Conservation (phyloP, 2,329 filamentous ascomycete genomes). For the Fusarium hostae region DNA sequence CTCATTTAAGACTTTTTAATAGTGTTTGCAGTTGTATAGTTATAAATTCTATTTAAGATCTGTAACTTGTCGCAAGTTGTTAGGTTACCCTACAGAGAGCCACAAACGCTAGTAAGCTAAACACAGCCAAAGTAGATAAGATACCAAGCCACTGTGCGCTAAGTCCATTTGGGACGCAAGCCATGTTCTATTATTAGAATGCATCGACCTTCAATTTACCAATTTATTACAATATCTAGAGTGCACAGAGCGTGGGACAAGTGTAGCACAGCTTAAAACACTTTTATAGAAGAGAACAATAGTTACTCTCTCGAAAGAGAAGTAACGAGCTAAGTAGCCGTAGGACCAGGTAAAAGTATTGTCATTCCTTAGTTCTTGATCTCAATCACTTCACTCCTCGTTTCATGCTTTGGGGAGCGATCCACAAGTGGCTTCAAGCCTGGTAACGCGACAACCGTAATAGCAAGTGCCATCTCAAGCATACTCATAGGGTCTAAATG, state of each 20-base stretch:
- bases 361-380: conserved; percentile 14
- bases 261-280: not conserved
- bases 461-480: conserved; percentile 35
- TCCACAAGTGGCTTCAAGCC: conserved; percentile 33
- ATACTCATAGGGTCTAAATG: conserved; percentile 43
- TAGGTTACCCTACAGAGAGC: not conserved
- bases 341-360: not conserved
- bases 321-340: no score
- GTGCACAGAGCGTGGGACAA: not conserved
- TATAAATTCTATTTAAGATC: fast-evolving
- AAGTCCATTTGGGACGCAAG: not conserved
- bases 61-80: fast-evolving
- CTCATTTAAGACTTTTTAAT: fast-evolving
- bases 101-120: not conserved
- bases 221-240: not conserved
- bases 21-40: not conserved
- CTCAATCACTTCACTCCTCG: conserved; percentile 7
- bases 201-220: no score
- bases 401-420: conserved; percentile 15
- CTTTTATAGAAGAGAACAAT: not conserved
- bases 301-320: fast-evolving
- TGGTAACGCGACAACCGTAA: conserved; percentile 35
- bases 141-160: not conserved
- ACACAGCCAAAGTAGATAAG: not conserved
- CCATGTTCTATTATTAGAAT: not conserved